Base-by-base conservation (phyloP, 2,329 filamentous ascomycete genomes). In the Phialemonium atrogriseum region DNA sequence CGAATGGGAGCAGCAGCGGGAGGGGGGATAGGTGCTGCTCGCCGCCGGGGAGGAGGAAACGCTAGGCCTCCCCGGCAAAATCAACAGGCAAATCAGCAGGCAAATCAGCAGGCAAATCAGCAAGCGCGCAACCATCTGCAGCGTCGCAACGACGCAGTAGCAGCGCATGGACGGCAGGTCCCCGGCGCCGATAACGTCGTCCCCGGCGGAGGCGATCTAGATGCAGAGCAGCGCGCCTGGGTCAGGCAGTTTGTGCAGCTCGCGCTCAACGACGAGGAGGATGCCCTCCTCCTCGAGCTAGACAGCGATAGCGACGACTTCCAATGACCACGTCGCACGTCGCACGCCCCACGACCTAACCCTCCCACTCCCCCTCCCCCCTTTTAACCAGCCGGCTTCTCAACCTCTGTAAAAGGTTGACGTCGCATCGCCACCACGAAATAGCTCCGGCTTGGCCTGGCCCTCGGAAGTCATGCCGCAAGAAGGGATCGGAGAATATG, bases 231-330 rank as follows among this genome's bases (percentile, higher is more conserved):
- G 35, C 59, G 59, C 39, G 68, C 64, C 20, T 74, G 70, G 70
- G 55, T 74, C 26, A 59, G 68, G 28, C 60, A 62, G 33, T 73
- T 74, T 46, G 67, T 74, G 29, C 62, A 63, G 48, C 59, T 71
- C 43, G 70, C 70, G 4, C 55, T 73, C 32, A 54, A 65, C 20
- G 70, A 74, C 42, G 55, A 65, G 39, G 70, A 74, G 48, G 62
- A 72, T 44, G 44, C 56, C 11, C 36, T 60, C 17, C 36, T 60
- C 17, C 57, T 64, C 30, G 52, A 59, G 33, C 64, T 66, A 29
- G 63, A 58, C 24, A 64, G 62, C 30, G 33, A 33, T 20, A 21
- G 20, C 17, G 28, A 35, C 17, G 11, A 13, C 24, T 17, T 7
- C 23, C 11, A 24, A 24, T 8, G 27, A 4, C 4, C 11, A 24